phyloP scores from a whole-genome alignment of 495 filamentous ascomycete species.

The Neurospora sp. region DNA sequence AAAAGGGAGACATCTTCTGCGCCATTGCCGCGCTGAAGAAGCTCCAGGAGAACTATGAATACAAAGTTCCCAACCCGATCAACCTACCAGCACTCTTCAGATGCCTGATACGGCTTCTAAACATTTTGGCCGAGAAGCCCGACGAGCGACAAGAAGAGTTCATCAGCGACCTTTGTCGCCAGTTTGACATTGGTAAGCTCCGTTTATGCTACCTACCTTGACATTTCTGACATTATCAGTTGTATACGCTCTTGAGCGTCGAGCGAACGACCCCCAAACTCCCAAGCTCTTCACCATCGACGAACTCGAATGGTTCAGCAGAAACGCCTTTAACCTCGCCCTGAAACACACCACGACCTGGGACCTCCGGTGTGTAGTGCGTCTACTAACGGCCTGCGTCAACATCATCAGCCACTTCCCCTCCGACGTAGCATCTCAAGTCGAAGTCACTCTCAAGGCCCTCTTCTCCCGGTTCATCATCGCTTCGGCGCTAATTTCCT shows the following conservation, averaged over 20 bases:
- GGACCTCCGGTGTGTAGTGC: slow-evolving; percentile 38
- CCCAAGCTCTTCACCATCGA: slow-evolving; percentile 39
- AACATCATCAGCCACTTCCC: slow-evolving; percentile 53
- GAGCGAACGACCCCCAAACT: slow-evolving; percentile 18
- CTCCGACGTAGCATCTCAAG: slow-evolving; percentile 29
- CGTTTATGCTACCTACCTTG: not conserved
- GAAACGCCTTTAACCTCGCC: slow-evolving; percentile 66
- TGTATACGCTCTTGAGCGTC: slow-evolving; percentile 37
- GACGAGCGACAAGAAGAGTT: slow-evolving; percentile 11
- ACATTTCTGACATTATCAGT: slow-evolving; percentile 19
- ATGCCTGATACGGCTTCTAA: slow-evolving; percentile 50
- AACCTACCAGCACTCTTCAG: slow-evolving; percentile 61
- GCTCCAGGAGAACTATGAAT: slow-evolving; percentile 46
- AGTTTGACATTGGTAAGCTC: not conserved
- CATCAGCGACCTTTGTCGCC: not conserved
- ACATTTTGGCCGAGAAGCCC: slow-evolving; percentile 39
- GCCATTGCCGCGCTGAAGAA: slow-evolving; percentile 48
- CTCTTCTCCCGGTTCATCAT: slow-evolving; percentile 63
- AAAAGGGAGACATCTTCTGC: slow-evolving; percentile 46
- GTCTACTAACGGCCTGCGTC: slow-evolving; percentile 50
- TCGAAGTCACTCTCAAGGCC: slow-evolving; percentile 45
- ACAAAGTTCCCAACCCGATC: slow-evolving; percentile 37
- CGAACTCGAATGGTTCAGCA: slow-evolving; percentile 75
- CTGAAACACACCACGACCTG: slow-evolving; percentile 49
- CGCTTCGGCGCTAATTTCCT: slow-evolving; percentile 44